Conservation (phyloP, 2,329 filamentous ascomycete genomes). For the Ophiocordyceps unilateralis region DNA sequence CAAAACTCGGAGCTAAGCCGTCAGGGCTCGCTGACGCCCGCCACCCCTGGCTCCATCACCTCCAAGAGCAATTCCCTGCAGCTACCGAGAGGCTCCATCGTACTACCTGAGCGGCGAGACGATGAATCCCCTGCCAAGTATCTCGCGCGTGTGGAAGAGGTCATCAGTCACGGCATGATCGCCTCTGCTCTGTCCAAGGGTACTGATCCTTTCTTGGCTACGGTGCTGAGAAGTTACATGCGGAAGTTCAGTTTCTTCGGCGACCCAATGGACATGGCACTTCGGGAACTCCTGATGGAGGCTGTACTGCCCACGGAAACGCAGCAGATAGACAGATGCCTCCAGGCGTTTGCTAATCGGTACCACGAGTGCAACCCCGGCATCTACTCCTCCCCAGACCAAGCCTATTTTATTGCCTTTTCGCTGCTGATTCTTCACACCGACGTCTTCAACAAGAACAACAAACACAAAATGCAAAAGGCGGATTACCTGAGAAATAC, state of each 20-base stretch:
- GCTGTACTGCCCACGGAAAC: slow-evolving; percentile 93
- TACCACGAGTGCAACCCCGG: slow-evolving; percentile 98
- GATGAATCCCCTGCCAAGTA: slow-evolving; percentile 86
- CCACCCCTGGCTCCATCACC: slow-evolving; percentile 48
- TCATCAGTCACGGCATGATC: slow-evolving; percentile 64
- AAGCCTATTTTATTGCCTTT: slow-evolving; percentile 97
- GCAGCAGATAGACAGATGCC: slow-evolving; percentile 87
- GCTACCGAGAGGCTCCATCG: slow-evolving; percentile 51
- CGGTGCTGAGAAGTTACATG: slow-evolving; percentile 88
- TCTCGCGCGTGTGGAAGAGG: slow-evolving; percentile 64
- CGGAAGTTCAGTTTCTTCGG: slow-evolving; percentile 88
- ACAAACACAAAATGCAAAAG: slow-evolving; percentile 98
- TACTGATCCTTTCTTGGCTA: slow-evolving; percentile 66
- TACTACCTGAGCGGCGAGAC: slow-evolving; percentile 64
- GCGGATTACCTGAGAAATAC: slow-evolving; percentile 91
- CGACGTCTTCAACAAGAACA: slow-evolving; percentile 99
- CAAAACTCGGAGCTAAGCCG: slow-evolving; percentile 63
- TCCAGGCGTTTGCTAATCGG: slow-evolving; percentile 87
- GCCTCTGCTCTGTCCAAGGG: slow-evolving; percentile 74
- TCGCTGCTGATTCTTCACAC: slow-evolving; percentile 92
- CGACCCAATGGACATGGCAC: slow-evolving; percentile 94
- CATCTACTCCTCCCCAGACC: slow-evolving; percentile 77
- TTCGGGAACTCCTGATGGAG: slow-evolving; percentile 90
- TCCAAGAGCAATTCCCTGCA: slow-evolving; percentile 78
- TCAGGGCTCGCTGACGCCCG: slow-evolving; percentile 50